Conservation (phyloP, 192 early-diverging fungal genomes). For the Funneliformis mosseae region DNA sequence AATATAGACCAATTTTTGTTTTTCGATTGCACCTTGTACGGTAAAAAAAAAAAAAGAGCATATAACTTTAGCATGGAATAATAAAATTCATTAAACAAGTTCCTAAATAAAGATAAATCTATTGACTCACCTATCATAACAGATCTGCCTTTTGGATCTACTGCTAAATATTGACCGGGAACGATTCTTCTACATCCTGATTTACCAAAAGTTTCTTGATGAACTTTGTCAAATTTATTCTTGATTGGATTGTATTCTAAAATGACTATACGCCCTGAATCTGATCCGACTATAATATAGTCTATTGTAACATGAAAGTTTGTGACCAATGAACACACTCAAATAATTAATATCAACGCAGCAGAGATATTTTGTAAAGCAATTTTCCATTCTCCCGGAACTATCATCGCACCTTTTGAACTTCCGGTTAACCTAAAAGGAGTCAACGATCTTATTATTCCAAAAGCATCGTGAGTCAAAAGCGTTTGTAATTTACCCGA, state of each 20-base stretch:
- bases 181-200: conserved; percentile 86
- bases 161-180: conserved; percentile 94
- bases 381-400: background rate
- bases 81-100: background rate
- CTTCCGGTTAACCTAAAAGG: conserved; percentile 89
- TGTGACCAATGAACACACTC: no score
- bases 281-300: conserved; percentile 87
- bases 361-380: background rate
- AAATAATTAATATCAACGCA: background rate
- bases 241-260: conserved; percentile 82
- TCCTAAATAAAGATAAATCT: conserved; percentile 20
- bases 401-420: conserved; percentile 66
- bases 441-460: conserved; percentile 78
- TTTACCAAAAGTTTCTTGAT: conserved; percentile 94
- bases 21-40: conserved; percentile 78
- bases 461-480: conserved; percentile 81
- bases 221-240: conserved; percentile 78
- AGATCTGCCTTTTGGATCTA: conserved; percentile 95
- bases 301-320: conserved; percentile 53
- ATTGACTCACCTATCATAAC: conserved; percentile 77
- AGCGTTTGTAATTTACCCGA: conserved; percentile 79
- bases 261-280: conserved; percentile 87
- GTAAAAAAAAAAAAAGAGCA: background rate
- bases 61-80: background rate
- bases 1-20: conserved; percentile 96